A percentile compares a stretch with the other conserved stretches of the same genome.
These are phyloP conservation scores for Colletotrichum tamarilloi DNA, from an alignment of 2,329 filamentous ascomycete species.

Conservation along the genomic window DNA sequence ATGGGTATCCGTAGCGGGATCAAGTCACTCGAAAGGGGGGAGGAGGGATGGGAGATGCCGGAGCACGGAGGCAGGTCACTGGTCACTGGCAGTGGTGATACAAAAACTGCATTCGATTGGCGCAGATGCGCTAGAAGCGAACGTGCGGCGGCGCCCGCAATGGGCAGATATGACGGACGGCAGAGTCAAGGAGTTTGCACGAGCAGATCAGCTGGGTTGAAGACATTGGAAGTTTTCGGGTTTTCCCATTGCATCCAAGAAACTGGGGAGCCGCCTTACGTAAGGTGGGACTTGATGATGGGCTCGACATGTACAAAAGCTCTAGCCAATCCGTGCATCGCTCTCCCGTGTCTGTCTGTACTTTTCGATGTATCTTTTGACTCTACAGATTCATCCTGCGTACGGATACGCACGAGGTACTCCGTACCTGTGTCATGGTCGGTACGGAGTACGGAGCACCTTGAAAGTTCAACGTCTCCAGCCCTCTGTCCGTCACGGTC, in stretches of 20 bases:
- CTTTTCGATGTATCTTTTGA: neutral
- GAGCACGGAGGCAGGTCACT: conserved; percentile 14
- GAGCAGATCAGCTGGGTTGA: conserved; percentile 16
- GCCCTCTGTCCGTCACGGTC: neutral
- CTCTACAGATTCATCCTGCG: no score
- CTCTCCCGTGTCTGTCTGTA: neutral
- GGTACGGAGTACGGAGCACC: neutral
- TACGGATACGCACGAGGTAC: neutral
- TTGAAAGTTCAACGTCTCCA: conserved; percentile 20
- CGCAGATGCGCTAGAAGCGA: conserved; percentile 12
- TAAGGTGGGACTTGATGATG: conserved; percentile 19
- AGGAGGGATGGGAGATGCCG: neutral
- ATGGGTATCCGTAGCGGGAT: neutral
- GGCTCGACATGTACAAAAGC: conserved; percentile 9
- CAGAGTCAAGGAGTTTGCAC: conserved; percentile 12
- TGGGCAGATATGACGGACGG: neutral
- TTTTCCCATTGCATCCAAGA: conserved; percentile 21
- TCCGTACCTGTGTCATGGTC: neutral
- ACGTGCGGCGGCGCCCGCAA: conserved; percentile 7
- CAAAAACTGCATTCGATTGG: conserved; percentile 20
- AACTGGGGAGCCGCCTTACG: conserved; percentile 18
- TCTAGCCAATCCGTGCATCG: conserved; percentile 26
- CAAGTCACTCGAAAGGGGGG: neutral
- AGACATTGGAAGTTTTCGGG: neutral
- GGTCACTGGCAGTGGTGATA: conserved; percentile 1